Evolutionary conservation across 495 filamentous ascomycete species (phyloP).

Genomic region (Tuber aestivum): DNA sequence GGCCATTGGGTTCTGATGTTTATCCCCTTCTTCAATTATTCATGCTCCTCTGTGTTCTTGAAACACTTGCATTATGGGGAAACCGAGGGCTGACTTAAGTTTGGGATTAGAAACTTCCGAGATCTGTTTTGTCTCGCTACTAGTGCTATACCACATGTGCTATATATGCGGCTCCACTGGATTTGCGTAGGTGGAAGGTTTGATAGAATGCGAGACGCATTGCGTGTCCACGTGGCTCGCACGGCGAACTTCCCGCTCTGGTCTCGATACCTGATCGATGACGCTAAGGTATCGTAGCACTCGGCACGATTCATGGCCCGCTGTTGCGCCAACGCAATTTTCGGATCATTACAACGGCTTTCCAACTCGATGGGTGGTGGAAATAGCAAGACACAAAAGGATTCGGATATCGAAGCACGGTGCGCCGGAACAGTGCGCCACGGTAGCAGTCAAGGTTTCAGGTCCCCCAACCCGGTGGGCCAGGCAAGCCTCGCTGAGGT

Average conservation of each 20-base stretch:
- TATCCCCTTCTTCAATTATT: not conserved
- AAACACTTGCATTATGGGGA: not conserved
- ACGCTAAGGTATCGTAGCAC: not conserved
- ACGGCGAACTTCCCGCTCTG: not conserved
- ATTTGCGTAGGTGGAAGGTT: not conserved
- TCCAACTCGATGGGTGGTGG: not conserved
- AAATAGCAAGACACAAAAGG: not conserved
- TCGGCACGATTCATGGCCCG: not conserved
- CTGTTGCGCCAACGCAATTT: not conserved
- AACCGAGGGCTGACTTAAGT: not conserved
- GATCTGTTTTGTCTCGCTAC: not conserved
- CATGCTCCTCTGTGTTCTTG: not conserved
- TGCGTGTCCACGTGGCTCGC: slow-evolving; percentile 1
- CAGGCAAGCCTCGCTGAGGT: not conserved
- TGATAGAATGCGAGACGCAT: not conserved
- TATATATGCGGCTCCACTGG: not conserved
- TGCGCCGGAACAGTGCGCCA: not conserved
- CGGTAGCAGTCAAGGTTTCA: not conserved
- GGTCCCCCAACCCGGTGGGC: not conserved
- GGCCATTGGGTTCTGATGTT: slow-evolving; percentile 42
- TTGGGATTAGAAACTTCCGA: not conserved
- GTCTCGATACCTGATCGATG: not conserved
- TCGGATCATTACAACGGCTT: not conserved
- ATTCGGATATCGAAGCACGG: not conserved
- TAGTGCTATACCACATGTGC: not conserved